A percentile compares a stretch with the other conserved stretches of the same genome.
Evolutionary conservation across 768 basidiomycete genomes (phyloP).

Genomic region (Dentipellis sp.): DNA sequence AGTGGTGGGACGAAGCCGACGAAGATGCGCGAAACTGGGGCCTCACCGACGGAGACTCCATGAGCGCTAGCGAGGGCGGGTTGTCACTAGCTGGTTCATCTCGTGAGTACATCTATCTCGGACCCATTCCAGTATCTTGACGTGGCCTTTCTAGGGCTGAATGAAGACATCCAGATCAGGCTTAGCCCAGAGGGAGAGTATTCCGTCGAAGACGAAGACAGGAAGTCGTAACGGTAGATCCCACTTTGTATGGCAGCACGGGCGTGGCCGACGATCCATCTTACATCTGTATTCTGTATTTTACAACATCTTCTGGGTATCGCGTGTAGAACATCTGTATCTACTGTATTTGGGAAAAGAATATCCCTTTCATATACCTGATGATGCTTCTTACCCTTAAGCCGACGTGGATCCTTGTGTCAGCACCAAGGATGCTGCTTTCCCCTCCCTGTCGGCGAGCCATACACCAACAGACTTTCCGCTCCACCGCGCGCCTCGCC

Average conservation of each 20-base stretch:
- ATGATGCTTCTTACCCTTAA: too few species aligned
- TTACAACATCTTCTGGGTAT: too few species aligned
- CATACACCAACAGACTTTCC: conserved; percentile 64
- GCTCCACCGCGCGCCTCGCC: conserved; percentile 69
- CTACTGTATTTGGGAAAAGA: too few species aligned
- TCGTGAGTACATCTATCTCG: not conserved
- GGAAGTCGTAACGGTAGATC: too few species aligned
- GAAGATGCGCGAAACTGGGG: conserved; percentile 10
- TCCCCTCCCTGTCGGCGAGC: conserved; percentile 39
- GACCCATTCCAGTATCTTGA: not conserved
- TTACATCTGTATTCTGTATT: too few species aligned
- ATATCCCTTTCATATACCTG: too few species aligned
- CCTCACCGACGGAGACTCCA: conserved; percentile 13
- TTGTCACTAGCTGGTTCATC: conserved; percentile 4
- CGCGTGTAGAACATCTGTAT: too few species aligned
- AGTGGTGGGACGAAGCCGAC: conserved; percentile 7
- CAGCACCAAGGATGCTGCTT: conserved; percentile 18
- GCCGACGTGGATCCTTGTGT: not conserved
- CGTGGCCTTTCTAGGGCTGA: not conserved
- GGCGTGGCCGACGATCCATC: too few species aligned
- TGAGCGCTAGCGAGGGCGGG: conserved; percentile 14
- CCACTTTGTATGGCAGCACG: too few species aligned
- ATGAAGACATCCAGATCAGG: conserved; percentile 9
- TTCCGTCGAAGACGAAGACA: conserved; percentile 1
- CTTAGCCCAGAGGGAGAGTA: conserved; percentile 13